phyloP scores from a whole-genome alignment of 805 yeast species.

The Wickerhamiella galacta region DNA sequence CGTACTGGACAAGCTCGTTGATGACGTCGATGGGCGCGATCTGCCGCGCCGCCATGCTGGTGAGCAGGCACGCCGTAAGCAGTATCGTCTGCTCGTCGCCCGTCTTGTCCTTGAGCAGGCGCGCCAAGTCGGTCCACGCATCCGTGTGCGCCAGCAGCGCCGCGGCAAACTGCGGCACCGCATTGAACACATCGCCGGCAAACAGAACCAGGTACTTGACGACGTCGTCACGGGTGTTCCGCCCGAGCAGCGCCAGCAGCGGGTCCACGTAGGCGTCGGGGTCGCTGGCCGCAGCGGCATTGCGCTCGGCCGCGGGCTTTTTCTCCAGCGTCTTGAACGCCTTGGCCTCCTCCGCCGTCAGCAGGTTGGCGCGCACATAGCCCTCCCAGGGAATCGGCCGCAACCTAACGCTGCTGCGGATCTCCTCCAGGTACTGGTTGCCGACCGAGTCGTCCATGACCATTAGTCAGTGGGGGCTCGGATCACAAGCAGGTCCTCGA shows the following conservation, averaged over 20 bases:
- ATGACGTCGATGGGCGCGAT: slow-evolving; percentile 25
- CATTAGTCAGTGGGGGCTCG: too few relatives aligned
- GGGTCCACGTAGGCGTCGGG: slow-evolving; percentile 38
- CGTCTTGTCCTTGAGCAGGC: slow-evolving; percentile 29
- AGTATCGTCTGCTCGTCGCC: slow-evolving; percentile 40
- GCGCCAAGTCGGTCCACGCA: slow-evolving; percentile 27
- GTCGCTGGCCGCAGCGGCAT: slow-evolving; percentile 22
- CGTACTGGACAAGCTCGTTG: slow-evolving; percentile 19
- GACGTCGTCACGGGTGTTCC: slow-evolving; percentile 43
- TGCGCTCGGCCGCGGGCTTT: slow-evolving; percentile 22
- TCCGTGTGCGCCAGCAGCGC: slow-evolving; percentile 30
- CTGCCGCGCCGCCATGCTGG: slow-evolving; percentile 27
- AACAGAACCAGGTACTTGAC: slow-evolving; percentile 47
- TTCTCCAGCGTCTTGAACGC: slow-evolving; percentile 38
- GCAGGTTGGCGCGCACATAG: slow-evolving; percentile 52
- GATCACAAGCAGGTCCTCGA: too few relatives aligned
- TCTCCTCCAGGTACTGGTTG: slow-evolving; percentile 24
- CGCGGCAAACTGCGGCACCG: slow-evolving; percentile 16
- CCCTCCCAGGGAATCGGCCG: slow-evolving; percentile 90
- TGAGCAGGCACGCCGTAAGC: slow-evolving; percentile 38
- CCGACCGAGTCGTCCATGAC: too few relatives aligned
- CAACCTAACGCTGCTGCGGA: slow-evolving; percentile 44
- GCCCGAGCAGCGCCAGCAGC: slow-evolving; percentile 36
- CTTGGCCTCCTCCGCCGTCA: slow-evolving; percentile 52
- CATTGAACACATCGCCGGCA: slow-evolving; percentile 34